Evolutionary conservation across 768 basidiomycete genomes (phyloP), one percentile per base, ranked within the genome.

Genomic region (Suillus paluster): DNA sequence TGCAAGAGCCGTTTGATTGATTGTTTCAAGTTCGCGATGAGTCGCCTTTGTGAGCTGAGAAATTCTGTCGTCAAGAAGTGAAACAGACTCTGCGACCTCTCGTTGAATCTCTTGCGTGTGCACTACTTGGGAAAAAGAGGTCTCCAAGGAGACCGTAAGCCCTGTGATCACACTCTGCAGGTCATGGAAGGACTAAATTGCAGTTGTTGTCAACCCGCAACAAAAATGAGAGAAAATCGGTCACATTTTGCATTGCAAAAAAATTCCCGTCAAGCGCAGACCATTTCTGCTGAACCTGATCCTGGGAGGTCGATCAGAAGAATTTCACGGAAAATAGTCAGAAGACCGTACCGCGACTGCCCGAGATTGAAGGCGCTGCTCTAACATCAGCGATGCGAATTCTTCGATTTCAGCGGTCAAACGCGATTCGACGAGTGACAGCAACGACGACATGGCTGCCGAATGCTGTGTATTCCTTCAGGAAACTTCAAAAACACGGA

Each of bases 1-100:
- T 3, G 64, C 63, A 49, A 63, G 65, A 4, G 80, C 77, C 23
- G 86, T 82, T 21, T 70, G 76, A 53, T 82, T 84, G 58, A 88
- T 80, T 60, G 76, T 78, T 58, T 78, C 73, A 41, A 87, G 70
- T 64, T 84, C 83, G 17, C 65, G 60, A 23, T 76, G 78, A 3
- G 83, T 77, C 11, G 74, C 77, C 36, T 68, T 66, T 1, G 79
- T 77, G 23, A 86, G 69, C 12, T 74, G 70, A 9, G 73, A 63
- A 27, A 87, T 65, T 0, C 75, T 70, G 23, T 72, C 67, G 11
- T 68, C 71, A 10, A 87, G 77, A 11, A 67, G 66, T 17, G 65
- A 58, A 50, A 80, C 79, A 23, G 80, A 77, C 38, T 67, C 59
- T 8, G 75, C 65, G 5, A 78, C 73, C 25, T 79, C 73, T 33